Evolutionary conservation across 2,329 filamentous ascomycete species (phyloP).

Genomic region (Pseudonectria buxi): DNA sequence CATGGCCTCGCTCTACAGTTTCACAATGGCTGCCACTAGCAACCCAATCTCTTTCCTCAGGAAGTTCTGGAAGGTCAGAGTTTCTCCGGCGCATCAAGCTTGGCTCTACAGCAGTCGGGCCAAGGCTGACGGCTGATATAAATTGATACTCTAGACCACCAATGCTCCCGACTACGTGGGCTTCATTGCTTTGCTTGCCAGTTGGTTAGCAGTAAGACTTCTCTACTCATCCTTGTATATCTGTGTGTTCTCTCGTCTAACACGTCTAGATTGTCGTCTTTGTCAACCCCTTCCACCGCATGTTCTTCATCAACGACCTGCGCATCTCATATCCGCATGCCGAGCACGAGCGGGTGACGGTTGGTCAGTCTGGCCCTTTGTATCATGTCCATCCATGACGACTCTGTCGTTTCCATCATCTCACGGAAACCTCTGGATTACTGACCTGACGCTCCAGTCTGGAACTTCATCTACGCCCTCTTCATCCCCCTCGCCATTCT

Average conservation of each 20-base stretch:
- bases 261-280: conserved; percentile 23
- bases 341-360: conserved; percentile 71
- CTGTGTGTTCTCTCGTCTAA: neutral
- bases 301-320: conserved; percentile 85
- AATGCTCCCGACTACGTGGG: conserved; percentile 88
- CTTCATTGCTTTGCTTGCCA: conserved; percentile 60
- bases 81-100: too few species aligned
- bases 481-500: conserved; percentile 64
- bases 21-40: conserved; percentile 6
- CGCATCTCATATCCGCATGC: conserved; percentile 84
- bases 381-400: neutral
- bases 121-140: neutral
- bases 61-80: conserved; percentile 42
- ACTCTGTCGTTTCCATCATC: too few species aligned
- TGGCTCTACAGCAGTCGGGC: too few species aligned
- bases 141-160: conserved; percentile 50
- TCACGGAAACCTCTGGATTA: neutral
- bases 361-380: conserved; percentile 45
- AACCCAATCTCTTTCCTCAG: conserved; percentile 25
- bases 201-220: conserved; percentile 53
- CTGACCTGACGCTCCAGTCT: conserved; percentile 33
- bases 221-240: conserved; percentile 1
- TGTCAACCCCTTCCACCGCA: conserved; percentile 82
- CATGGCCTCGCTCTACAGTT: conserved; percentile 22
- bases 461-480: conserved; percentile 75